Base-by-base conservation (phyloP, 495 filamentous ascomycete species). In the Haplographium delicatum region DNA sequence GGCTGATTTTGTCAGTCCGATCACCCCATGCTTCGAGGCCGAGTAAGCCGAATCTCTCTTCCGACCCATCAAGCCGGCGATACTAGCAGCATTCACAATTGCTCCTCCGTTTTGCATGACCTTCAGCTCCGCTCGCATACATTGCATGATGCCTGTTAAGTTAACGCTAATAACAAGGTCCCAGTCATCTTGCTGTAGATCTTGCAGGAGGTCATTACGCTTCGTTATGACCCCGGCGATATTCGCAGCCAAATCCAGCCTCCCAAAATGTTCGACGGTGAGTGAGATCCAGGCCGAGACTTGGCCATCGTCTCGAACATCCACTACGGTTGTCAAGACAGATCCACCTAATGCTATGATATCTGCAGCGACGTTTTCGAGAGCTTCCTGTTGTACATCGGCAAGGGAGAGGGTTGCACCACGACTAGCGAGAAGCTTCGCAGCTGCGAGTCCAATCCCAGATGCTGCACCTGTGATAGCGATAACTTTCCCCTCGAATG, bases 381-480 rank as follows among this genome's bases (percentile, higher is more conserved):
- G 39, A 3, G n/a, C 15, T 10, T 39, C 15, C 11, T 4, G 4
- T 8, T 39, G 18, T 8, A 18, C 60, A 44, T 77, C 72, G 25
- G 60, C 67, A 26, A 75, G 63, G 15, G 62, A 62, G 34, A 78
- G 60, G 5, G 53, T 62, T 2, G 72, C 72, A 16, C 70, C 71
- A 0, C 66, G 53, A 8, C 42, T 34, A 20, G 68, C 60, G 9
- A 78, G 60, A 37, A 67, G 66, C 28, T 63, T 58, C 13, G 72
- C 69, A 0, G 72, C 72, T 3, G 72, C 72, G 18, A 61, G 67
- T 48, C 73, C 74, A 51, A 79, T 77, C 43, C 75, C 74, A 35
- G 69, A 74, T 11, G 66, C 72, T n/a, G 72, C 73, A 15, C 75
- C 75, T 9, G 75, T 78, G 45, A 78, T 68, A 18, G 75, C 55